These are phyloP conservation scores for Arthrobotrys entomopaga DNA, from an alignment of 2,329 filamentous ascomycete genomes.

Conservation along the genomic window DNA sequence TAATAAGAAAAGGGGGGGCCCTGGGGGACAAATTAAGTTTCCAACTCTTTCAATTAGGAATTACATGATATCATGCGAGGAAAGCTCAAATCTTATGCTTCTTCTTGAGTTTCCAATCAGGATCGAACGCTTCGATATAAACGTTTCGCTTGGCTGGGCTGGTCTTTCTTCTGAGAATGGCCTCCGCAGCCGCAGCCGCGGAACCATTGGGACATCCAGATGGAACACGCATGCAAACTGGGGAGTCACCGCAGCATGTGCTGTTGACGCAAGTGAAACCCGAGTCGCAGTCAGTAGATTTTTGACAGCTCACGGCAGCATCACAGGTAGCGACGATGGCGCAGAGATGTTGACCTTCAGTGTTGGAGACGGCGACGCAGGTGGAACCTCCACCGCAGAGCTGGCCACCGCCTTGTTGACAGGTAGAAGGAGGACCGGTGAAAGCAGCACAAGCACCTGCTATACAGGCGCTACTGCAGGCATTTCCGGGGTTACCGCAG, in stretches of 20 bases:
- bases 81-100: not conserved
- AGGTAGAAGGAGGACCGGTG: slow-evolving; percentile 15
- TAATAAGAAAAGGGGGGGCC: too few relatives aligned
- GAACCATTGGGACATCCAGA: slow-evolving; percentile 39
- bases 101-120: slow-evolving; percentile 25
- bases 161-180: slow-evolving; percentile 25
- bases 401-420: slow-evolving; percentile 20
- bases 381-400: slow-evolving; percentile 37
- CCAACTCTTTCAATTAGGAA: too few relatives aligned
- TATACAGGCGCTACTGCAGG: slow-evolving; percentile 28
- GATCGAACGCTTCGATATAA: slow-evolving; percentile 33
- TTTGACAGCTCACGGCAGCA: slow-evolving; percentile 7
- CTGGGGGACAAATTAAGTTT: too few relatives aligned
- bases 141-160: slow-evolving; percentile 18
- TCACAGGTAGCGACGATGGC: slow-evolving; percentile 21
- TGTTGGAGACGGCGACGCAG: slow-evolving; percentile 38
- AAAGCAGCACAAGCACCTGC: slow-evolving; percentile 41
- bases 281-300: slow-evolving; percentile 22
- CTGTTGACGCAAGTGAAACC: slow-evolving; percentile 28
- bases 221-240: slow-evolving; percentile 42
- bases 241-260: slow-evolving; percentile 37
- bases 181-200: not conserved
- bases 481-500: slow-evolving; percentile 32
- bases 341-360: slow-evolving; percentile 36
- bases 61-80: not conserved